Base-by-base conservation (phyloP, 2,329 filamentous ascomycete species). In the Huntiella savannae region DNA sequence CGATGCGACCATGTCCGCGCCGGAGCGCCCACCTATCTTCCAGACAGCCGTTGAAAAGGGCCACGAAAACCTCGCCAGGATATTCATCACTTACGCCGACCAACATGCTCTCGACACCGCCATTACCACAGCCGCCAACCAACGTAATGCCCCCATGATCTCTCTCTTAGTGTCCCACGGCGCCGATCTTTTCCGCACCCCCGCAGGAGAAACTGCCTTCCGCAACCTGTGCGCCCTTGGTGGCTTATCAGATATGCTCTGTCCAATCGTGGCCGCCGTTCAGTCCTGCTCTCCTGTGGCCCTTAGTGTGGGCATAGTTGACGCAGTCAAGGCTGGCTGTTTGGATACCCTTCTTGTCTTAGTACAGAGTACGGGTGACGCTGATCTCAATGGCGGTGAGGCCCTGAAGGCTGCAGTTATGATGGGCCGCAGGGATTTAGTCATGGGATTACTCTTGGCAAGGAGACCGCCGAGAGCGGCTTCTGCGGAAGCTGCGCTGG, bases 41-140 rank as follows among this genome's bases (percentile, higher is more conserved):
- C 66, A 66, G 45, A 62, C 65, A 13, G 71, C 71, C 1, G 66
- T 73, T 7, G 60, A 67, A 51, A 66, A 65, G 51, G 61, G 63
- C 12, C 67, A 72, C 13, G 49, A 62, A 16, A 68, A 74, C 43
- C 70, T 73, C 63, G 63, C 73, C 2, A 63, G 69, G 43, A 64
- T 75, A 4, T 56, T 76, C 28, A 57, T 71, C 2, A 68, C 69
- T 0, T 65, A 72, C 49, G 70, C 70, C 13, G 71, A 75, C 51
- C 57, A 64, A 1, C 47, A 65, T 13, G 64, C 67, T 5, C 59
- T 75, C 15, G 69, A 75, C 51, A 60, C 59, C 0, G 64, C 68
- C 13, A 57, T 75, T 11, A 65, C 69, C 0, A 53, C 63, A 3
- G 71, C 72, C 4, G 63, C 75, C 10, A 62, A 62, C 10, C 60